A percentile compares a stretch with the other conserved stretches of the same genome.
These are phyloP conservation scores for Hsuehochloa calcarea DNA, from an alignment of 176 grass and related monocot genomes.

Conservation along the genomic window DNA sequence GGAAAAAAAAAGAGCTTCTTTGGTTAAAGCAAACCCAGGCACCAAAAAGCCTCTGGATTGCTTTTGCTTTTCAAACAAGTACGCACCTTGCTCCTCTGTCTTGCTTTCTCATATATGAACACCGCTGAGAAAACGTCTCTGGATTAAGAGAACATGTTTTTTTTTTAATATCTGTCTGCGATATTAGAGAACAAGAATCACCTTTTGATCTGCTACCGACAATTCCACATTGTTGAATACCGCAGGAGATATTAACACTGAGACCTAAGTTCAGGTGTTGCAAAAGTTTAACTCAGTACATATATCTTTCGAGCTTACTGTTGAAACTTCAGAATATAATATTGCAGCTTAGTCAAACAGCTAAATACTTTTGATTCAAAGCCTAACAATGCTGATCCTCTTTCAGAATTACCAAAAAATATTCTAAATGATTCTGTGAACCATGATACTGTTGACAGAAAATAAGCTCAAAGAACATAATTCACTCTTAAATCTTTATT, in stretches of 20 bases:
- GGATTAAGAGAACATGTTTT: background rate
- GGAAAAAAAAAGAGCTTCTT: conserved; percentile 35
- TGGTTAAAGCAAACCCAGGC: conserved; percentile 45
- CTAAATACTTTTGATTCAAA: background rate
- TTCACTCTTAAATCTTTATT: background rate
- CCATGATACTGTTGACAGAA: background rate
- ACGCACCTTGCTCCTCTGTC: conserved; percentile 13
- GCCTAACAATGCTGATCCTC: background rate
- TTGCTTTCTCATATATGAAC: background rate
- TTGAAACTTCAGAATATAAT: background rate
- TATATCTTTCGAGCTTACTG: background rate
- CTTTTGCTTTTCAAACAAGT: conserved; percentile 57
- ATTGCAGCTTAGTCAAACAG: background rate
- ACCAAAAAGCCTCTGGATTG: conserved; percentile 42
- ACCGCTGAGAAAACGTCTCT: background rate
- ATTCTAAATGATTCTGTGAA: background rate
- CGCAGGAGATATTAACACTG: background rate
- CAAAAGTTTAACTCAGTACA: background rate
- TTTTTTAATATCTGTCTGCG: background rate
- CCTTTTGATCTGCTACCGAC: background rate
- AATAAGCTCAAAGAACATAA: background rate
- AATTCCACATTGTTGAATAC: background rate
- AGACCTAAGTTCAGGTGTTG: background rate
- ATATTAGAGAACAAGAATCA: background rate
- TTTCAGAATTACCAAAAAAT: background rate